Percentiles rank a stretch among this genome's conserved stretches.
Evolutionary conservation across 2,329 filamentous ascomycete genomes (phyloP).

Genomic region (Neonectria faginata): DNA sequence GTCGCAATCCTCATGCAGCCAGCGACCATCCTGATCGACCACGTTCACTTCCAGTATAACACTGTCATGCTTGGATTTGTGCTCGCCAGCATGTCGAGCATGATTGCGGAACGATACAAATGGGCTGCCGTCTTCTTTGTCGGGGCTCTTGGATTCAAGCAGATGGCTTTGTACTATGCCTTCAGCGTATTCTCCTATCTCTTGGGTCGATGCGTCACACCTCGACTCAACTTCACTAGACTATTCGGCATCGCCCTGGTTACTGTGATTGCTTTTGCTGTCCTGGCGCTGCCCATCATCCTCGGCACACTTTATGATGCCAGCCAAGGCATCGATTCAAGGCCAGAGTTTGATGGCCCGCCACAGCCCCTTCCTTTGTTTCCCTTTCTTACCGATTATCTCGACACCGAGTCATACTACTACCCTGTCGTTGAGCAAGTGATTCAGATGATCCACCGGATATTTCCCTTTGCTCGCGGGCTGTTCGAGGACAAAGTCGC

Average conservation of each 20-base stretch:
- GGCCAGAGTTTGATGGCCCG: constrained; percentile 67
- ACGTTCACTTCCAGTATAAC: constrained; percentile 98
- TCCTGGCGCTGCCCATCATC: constrained; percentile 81
- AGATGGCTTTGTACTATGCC: constrained; percentile 98
- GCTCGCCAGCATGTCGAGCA: constrained; percentile 86
- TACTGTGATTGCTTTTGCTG: constrained; percentile 78
- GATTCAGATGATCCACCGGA: constrained; percentile 86
- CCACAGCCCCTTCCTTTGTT: constrained; percentile 73
- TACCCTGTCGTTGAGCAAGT: constrained; percentile 83
- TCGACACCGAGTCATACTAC: constrained; percentile 75
- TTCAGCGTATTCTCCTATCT: constrained; percentile 93
- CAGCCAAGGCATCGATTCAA: constrained; percentile 70
- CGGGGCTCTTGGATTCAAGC: constrained; percentile 93
- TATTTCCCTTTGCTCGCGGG: constrained; percentile 96
- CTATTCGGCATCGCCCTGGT: constrained; percentile 80
- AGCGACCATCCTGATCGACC: constrained; percentile 89
- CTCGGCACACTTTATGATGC: constrained; percentile 77
- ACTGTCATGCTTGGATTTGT: constrained; percentile 97
- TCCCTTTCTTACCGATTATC: constrained; percentile 65
- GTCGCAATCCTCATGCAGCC: constrained; percentile 94
- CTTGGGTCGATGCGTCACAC: constrained; percentile 85
- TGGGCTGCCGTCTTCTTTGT: constrained; percentile 97
- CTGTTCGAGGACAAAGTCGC: constrained; percentile 99
- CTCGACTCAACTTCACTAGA: constrained; percentile 73
- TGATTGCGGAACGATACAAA: constrained; percentile 84